These are phyloP conservation scores for Melanogaster broomeanus DNA, from an alignment of 768 basidiomycete species.

Conservation along the genomic window DNA sequence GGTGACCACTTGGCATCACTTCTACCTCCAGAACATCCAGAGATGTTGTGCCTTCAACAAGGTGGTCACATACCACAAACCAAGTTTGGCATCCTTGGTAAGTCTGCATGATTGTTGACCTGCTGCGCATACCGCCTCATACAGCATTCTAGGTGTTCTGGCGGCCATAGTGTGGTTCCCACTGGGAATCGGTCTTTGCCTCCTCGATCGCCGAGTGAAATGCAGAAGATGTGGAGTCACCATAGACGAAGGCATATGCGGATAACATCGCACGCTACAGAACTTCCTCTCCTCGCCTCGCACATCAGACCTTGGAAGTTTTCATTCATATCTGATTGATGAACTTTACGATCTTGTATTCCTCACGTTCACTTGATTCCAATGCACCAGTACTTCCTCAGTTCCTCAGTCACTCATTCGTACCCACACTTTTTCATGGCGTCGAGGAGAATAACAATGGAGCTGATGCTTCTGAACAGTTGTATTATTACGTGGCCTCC, in stretches of 20 bases:
- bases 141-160: conserved; percentile 59
- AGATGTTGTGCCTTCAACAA: conserved; percentile 83
- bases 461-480: too few species aligned
- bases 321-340: conserved; percentile 1
- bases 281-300: background rate
- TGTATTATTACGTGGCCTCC: too few species aligned
- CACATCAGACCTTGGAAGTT: background rate
- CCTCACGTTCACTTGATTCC: background rate
- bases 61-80: conserved; percentile 67
- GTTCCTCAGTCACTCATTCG: too few species aligned
- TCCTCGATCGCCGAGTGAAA: conserved; percentile 70
- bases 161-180: conserved; percentile 89
- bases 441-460: too few species aligned
- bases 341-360: conserved; percentile 13
- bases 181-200: conserved; percentile 73
- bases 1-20: conserved; percentile 60
- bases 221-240: conserved; percentile 53
- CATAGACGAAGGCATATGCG: conserved; percentile 40
- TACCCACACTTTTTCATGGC: too few species aligned
- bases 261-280: conserved; percentile 9
- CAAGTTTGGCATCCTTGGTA: conserved; percentile 71
- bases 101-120: conserved; percentile 21
- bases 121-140: background rate
- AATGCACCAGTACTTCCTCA: too few species aligned
- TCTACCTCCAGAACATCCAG: conserved; percentile 75